Base-by-base conservation (phyloP, 495 filamentous ascomycete species). In the Cetradonia linearis region DNA sequence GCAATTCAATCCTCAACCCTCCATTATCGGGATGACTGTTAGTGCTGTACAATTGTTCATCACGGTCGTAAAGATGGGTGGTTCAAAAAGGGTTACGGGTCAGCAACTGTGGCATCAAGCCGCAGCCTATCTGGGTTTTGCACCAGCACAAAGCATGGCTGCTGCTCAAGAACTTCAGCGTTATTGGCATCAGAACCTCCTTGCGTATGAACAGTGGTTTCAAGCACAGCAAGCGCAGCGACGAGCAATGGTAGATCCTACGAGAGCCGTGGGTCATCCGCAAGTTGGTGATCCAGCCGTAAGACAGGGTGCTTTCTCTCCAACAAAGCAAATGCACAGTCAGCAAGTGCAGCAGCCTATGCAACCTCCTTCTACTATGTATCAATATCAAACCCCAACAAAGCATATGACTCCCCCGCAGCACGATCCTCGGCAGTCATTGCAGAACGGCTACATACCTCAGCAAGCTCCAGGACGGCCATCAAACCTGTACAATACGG, bases 11-110 rank as follows among this genome's bases (percentile, higher is more conserved):
- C 71, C 72, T 4, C 84, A 83, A 60, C 90, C 91, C 0, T 70
- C 77, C 13, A 81, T 95, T 49, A 81, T 81, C 33, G 85, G 86
- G 48, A 84, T 88, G 30, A 78, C 76, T 0, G 75, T 96, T 42
- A 82, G 84, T 64, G 71, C 94, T 40, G 77, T 86, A 54, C 82
- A 84, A 50, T 78, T 98, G 9, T 96, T 89, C 73, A 80, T 81
- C 44, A 74, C 78, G 1, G 87, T 96, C 8, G 79, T 84, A 69
- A 86, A 84, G 63, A 78, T 86, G 67, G 86, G 86, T 20, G 93
- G 93, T 2, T 95, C 86, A 40, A 85, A 83, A 69, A 86, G 81
- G 62, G 78, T 95, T 8, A 83, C 81, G 0, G 74, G 74, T 27
- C 76, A 76, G 23, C 85, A 87, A 60, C 73, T 76, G 62, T 97